Evolutionary conservation across 306 rosid species (phyloP).

Genomic region (Cicer chorassanicum): DNA sequence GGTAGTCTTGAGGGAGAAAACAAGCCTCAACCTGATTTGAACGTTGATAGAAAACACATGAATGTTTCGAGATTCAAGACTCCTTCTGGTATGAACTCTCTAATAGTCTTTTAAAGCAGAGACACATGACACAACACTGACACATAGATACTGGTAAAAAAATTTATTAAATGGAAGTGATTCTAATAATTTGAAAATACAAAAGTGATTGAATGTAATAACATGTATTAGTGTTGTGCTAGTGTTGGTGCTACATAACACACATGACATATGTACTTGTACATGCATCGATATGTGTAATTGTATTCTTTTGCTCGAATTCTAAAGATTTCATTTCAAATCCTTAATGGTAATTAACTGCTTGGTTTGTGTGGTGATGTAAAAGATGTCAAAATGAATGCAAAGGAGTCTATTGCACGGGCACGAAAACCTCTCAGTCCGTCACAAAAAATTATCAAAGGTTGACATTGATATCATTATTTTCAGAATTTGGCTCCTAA

Average conservation of each 20-base stretch:
- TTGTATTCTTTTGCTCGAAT: not conserved
- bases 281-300: not conserved
- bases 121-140: too few relatives aligned
- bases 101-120: not conserved
- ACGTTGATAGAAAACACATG: slow-evolving; percentile 42
- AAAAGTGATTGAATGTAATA: too few relatives aligned
- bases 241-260: too few relatives aligned
- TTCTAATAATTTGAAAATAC: too few relatives aligned
- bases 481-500: slow-evolving; percentile 22
- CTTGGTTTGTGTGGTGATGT: slow-evolving; percentile 21
- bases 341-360: slow-evolving; percentile 7
- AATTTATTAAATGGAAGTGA: too few relatives aligned
- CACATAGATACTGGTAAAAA: too few relatives aligned
- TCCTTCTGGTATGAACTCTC: slow-evolving; percentile 44
- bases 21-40: slow-evolving; percentile 46
- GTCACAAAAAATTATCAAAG: slow-evolving; percentile 77
- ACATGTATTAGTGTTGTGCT: too few relatives aligned
- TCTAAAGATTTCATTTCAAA: not conserved
- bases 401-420: slow-evolving; percentile 44
- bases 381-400: slow-evolving; percentile 34
- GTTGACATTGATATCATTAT: slow-evolving; percentile 44
- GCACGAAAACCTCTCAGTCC: slow-evolving; percentile 63
- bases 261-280: too few relatives aligned
- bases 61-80: slow-evolving; percentile 38
- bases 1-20: slow-evolving; percentile 55